phyloP scores from a whole-genome alignment of 495 filamentous ascomycete genomes.

The Penicillium verhagenii region DNA sequence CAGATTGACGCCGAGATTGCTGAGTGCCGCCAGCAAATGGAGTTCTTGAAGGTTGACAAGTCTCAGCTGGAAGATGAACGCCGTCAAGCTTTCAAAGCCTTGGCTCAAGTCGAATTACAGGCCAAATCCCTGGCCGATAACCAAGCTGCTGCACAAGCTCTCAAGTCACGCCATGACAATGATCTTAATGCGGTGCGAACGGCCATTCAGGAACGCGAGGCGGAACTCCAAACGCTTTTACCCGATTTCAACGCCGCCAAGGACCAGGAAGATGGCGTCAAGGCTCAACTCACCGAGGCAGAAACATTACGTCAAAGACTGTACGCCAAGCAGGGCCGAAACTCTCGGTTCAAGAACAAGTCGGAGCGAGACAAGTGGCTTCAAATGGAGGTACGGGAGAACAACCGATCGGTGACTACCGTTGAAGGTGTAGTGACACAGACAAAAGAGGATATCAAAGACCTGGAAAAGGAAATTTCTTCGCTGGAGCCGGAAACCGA shows the following conservation, averaged over 20 bases:
- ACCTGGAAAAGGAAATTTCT: constrained; percentile 67
- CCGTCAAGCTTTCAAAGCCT: constrained; percentile 69
- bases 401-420: constrained; percentile 68
- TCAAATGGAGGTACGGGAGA: constrained; percentile 76
- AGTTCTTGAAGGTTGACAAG: constrained; percentile 85
- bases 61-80: constrained; percentile 86
- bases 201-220: constrained; percentile 73
- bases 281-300: constrained; percentile 68
- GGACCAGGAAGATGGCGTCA: constrained; percentile 67
- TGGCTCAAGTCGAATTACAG: constrained; percentile 82
- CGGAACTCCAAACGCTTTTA: constrained; percentile 66
- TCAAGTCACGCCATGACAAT: constrained; percentile 64
- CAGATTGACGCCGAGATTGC: constrained; percentile 75
- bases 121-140: constrained; percentile 78
- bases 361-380: constrained; percentile 84
- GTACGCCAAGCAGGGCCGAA: constrained; percentile 93
- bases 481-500: constrained; percentile 71
- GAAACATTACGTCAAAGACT: constrained; percentile 75
- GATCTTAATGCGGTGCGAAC: constrained; percentile 71
- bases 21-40: constrained; percentile 75
- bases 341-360: constrained; percentile 82
- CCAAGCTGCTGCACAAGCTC: constrained; percentile 72
- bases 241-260: constrained; percentile 75
- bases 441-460: constrained; percentile 79
- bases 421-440: constrained; percentile 80